These are phyloP conservation scores for Dactylellina drechsleri DNA, from an alignment of 2,329 filamentous ascomycete species.

Conservation along the genomic window DNA sequence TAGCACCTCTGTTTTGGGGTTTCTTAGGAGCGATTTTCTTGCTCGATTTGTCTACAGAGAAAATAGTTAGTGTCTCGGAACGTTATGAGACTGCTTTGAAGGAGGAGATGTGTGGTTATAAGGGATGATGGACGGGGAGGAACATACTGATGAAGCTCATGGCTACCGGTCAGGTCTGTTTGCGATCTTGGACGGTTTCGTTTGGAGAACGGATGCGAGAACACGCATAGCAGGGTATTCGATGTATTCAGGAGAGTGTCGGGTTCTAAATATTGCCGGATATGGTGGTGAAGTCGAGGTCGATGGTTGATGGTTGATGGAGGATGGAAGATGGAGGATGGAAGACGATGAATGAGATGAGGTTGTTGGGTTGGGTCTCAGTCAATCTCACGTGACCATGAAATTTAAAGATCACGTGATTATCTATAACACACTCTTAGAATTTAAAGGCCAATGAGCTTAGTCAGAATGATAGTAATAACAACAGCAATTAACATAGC, in stretches of 20 bases:
- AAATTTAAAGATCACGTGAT: constrained; percentile 30
- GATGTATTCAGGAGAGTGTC: background rate
- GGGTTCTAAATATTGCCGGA: background rate
- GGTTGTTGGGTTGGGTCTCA: background rate
- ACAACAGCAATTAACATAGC: too few relatives aligned
- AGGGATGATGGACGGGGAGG: background rate
- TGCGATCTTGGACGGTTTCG: constrained; percentile 1
- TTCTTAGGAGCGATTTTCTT: constrained; percentile 52
- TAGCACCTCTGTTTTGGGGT: constrained; percentile 43
- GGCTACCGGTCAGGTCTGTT: constrained; percentile 21
- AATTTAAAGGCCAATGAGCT: too few relatives aligned
- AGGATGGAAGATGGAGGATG: background rate
- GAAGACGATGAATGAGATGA: constrained; percentile 10
- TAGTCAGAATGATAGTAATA: too few relatives aligned
- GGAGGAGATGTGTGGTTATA: background rate
- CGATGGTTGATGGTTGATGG: constrained; percentile 8
- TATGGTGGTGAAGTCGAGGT: background rate
- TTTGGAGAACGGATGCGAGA: background rate
- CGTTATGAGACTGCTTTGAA: background rate
- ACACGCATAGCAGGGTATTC: constrained; percentile 20
- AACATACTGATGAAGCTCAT: constrained; percentile 53
- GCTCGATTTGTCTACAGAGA: constrained; percentile 44
- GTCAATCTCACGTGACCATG: too few relatives aligned
- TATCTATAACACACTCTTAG: too few relatives aligned
- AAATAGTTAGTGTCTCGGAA: background rate